These are phyloP conservation scores for Triangularia setosa DNA, from an alignment of 2,329 filamentous ascomycete species.

Conservation along the genomic window DNA sequence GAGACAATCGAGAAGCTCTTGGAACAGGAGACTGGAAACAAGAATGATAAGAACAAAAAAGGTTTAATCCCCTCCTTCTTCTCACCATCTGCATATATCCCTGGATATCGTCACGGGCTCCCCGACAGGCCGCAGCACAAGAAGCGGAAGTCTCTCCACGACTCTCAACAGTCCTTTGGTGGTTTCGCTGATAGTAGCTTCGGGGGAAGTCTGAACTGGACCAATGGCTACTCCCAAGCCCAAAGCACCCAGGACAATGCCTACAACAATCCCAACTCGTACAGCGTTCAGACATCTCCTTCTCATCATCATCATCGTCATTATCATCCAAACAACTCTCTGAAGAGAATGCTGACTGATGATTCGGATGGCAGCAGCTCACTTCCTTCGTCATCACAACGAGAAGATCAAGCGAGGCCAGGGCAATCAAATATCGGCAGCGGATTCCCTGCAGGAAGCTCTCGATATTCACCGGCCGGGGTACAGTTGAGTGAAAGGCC, in stretches of 20 bases:
- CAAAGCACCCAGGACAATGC: not conserved
- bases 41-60: slow-evolving; percentile 15
- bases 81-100: not conserved
- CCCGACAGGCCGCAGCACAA: not conserved
- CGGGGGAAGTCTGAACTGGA: not conserved
- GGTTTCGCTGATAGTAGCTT: not conserved
- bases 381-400: not conserved
- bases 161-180: not conserved
- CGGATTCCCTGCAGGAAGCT: not conserved
- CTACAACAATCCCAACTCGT: not conserved
- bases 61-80: not conserved
- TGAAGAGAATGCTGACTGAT: not conserved
- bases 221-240: not conserved
- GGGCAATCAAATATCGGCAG: not conserved
- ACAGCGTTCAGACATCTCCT: not conserved
- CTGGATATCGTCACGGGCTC: not conserved
- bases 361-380: not conserved
- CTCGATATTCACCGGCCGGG: not conserved
- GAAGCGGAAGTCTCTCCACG: not conserved
- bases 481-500: not conserved
- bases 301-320: not conserved
- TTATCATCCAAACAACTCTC: not conserved
- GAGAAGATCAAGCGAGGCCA: not conserved
- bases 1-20: slow-evolving; percentile 47
- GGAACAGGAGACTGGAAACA: slow-evolving; percentile 36